Percentiles rank a stretch among this genome's conserved stretches.
Conservation (phyloP, 2,329 filamentous ascomycete species). For the Septoria petroselini region DNA sequence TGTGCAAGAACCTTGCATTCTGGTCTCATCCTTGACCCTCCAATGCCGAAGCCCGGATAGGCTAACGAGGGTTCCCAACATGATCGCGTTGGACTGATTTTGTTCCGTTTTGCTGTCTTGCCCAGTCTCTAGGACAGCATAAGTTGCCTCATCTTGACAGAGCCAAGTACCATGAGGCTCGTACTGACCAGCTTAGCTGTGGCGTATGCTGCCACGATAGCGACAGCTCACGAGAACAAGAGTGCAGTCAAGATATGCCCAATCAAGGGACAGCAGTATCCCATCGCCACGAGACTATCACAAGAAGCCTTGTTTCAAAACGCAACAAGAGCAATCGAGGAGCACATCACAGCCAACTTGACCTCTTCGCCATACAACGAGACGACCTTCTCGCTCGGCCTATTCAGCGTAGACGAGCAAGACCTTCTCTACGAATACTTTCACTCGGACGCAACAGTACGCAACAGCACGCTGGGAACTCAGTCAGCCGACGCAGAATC, state of each 20-base stretch:
- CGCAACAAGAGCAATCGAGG: constrained; percentile 17
- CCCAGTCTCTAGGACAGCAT: neutral
- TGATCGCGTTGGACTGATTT: too few relatives aligned
- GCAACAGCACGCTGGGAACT: constrained; percentile 18
- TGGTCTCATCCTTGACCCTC: too few relatives aligned
- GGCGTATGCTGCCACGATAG: neutral
- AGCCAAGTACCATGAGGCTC: neutral
- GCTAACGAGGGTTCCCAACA: too few relatives aligned
- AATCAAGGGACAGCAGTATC: constrained; percentile 26
- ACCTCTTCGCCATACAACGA: constrained; percentile 20
- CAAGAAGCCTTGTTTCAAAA: constrained; percentile 17
- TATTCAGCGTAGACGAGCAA: constrained; percentile 21
- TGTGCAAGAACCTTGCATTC: too few relatives aligned
- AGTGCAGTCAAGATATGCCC: constrained; percentile 19
- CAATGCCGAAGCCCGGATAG: too few relatives aligned
- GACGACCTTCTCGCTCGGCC: constrained; percentile 24
- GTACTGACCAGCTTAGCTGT: neutral
- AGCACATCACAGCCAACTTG: constrained; percentile 19
- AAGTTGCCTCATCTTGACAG: neutral
- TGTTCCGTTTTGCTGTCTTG: too few relatives aligned
- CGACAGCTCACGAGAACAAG: neutral
- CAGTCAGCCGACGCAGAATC: constrained; percentile 21
- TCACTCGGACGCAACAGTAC: constrained; percentile 19
- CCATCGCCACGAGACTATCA: constrained; percentile 14
- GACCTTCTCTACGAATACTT: constrained; percentile 19